Conservation (phyloP, 2,329 filamentous ascomycete genomes). For the Samsoniella hepiali region DNA sequence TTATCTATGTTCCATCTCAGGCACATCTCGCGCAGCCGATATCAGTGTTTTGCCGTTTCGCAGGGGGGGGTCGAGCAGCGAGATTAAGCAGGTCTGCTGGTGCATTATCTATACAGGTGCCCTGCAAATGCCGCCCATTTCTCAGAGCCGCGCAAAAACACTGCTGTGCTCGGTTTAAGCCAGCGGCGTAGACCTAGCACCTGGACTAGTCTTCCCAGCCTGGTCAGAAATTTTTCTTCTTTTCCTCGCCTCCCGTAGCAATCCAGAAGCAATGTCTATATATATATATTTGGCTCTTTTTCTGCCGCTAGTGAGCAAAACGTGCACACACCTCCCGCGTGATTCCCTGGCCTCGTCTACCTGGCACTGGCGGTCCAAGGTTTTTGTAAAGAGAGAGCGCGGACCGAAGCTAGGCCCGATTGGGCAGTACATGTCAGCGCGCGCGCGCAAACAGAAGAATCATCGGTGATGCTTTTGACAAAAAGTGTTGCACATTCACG, state of each 20-base stretch:
- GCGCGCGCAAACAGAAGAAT: background rate
- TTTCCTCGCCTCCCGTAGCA: background rate
- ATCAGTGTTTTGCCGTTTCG: no score
- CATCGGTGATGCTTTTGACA: conserved; percentile 5
- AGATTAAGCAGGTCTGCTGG: no score
- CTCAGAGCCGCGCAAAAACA: no score
- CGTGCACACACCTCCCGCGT: background rate
- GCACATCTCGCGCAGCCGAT: background rate
- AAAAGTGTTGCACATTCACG: background rate
- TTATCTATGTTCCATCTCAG: no score
- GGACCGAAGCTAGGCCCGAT: conserved; percentile 3
- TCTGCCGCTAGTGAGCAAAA: background rate
- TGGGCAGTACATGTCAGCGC: conserved; percentile 8
- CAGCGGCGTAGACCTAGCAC: background rate
- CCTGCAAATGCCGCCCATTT: no score
- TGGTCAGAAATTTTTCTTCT: background rate
- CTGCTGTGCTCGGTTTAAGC: background rate
- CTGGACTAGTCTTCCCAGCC: background rate
- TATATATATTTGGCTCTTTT: background rate
- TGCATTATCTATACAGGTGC: no score
- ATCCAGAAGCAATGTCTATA: background rate
- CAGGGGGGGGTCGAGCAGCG: no score
- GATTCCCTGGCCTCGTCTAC: background rate
- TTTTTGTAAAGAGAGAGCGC: background rate
- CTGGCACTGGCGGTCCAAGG: background rate